These are phyloP conservation scores for Termitomyces heimii DNA, from an alignment of 768 basidiomycete genomes.

Conservation along the genomic window DNA sequence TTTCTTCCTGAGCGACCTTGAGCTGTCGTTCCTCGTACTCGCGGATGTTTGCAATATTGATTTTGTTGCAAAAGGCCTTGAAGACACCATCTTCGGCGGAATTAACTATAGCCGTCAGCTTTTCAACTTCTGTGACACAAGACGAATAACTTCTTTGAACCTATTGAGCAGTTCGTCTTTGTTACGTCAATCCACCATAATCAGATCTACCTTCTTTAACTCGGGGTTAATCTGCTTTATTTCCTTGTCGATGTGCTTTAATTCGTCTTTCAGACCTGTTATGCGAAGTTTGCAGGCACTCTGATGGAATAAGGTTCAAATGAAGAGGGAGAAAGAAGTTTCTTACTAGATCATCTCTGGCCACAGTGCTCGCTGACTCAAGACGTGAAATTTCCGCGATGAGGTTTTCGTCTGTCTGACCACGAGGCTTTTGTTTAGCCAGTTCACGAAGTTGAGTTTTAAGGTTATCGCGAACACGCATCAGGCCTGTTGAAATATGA, in stretches of 20 bases:
- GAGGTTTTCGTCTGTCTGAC: constrained; percentile 76
- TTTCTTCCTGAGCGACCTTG: constrained; percentile 83
- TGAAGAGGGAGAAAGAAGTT: neutral
- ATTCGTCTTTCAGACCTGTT: constrained; percentile 75
- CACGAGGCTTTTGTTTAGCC: constrained; percentile 76
- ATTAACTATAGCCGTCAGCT: constrained; percentile 54
- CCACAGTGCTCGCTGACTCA: constrained; percentile 69
- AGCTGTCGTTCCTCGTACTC: constrained; percentile 93
- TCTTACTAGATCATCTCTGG: constrained; percentile 78
- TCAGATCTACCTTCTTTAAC: constrained; percentile 53
- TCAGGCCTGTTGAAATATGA: constrained; percentile 25
- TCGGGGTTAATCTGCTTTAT: constrained; percentile 63
- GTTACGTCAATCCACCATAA: neutral
- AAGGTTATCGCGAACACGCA: constrained; percentile 63
- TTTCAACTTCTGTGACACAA: constrained; percentile 49
- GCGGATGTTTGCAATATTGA: constrained; percentile 76
- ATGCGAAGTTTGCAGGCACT: constrained; percentile 70
- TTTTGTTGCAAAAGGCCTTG: constrained; percentile 67
- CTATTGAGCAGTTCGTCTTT: constrained; percentile 24
- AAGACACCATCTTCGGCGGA: constrained; percentile 81
- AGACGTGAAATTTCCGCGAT: constrained; percentile 72
- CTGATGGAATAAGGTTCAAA: constrained; percentile 30
- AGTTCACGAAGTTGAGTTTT: constrained; percentile 76
- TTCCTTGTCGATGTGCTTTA: constrained; percentile 74
- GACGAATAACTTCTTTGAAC: constrained; percentile 44